Evolutionary conservation across 2,329 filamentous ascomycete genomes (phyloP).

Genomic region (Stachybotrys chartarum): DNA sequence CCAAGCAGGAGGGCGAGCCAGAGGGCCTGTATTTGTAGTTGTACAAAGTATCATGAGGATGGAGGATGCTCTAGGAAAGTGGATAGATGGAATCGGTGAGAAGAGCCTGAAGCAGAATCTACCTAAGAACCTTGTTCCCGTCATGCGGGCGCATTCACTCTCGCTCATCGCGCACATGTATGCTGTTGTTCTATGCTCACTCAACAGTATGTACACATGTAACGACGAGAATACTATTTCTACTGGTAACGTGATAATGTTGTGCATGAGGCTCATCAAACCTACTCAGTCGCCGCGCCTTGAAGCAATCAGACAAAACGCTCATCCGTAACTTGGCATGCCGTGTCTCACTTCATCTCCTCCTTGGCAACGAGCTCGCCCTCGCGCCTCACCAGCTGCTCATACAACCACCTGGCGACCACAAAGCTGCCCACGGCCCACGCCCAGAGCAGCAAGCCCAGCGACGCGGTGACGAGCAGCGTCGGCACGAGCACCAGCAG

Average conservation of each 20-base stretch:
- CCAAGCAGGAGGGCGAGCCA: slow-evolving; percentile 96
- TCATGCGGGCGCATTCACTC: too few species aligned
- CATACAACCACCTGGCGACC: slow-evolving; percentile 39
- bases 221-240: too few species aligned
- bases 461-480: slow-evolving; percentile 56
- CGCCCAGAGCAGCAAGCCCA: slow-evolving; percentile 59
- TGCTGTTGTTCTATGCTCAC: too few species aligned
- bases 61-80: not conserved
- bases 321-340: too few species aligned
- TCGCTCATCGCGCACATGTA: too few species aligned
- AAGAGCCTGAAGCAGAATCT: not conserved
- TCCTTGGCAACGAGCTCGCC: not conserved
- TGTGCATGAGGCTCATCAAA: too few species aligned
- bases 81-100: not conserved
- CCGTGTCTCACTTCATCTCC: not conserved
- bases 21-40: slow-evolving; percentile 95
- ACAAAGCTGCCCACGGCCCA: slow-evolving; percentile 58
- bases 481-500: slow-evolving; percentile 61
- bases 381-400: slow-evolving; percentile 10
- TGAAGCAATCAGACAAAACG: too few species aligned
- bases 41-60: not conserved
- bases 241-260: too few species aligned
- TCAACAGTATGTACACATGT: too few species aligned
- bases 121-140: not conserved
- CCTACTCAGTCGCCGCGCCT: too few species aligned